These are phyloP conservation scores for Pholiota adiposa DNA, from an alignment of 1,284 basidiomycete genomes.

Conservation along the genomic window DNA sequence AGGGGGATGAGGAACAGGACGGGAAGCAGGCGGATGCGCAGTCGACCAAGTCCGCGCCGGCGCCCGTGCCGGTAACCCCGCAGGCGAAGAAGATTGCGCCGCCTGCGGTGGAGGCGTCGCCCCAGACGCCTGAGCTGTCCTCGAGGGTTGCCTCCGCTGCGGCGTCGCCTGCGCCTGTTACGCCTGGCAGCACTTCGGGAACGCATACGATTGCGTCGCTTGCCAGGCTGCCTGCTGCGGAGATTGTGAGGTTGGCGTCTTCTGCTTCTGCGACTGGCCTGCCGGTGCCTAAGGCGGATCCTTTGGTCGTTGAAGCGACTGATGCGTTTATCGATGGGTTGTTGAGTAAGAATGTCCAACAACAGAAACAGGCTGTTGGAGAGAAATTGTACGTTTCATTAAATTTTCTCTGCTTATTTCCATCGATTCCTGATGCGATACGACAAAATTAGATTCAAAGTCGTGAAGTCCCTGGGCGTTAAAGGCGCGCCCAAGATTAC, in stretches of 20 bases:
- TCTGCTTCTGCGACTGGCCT: constrained; percentile 60
- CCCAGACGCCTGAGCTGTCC: constrained; percentile 73
- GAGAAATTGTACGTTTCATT: constrained; percentile 62
- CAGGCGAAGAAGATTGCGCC: constrained; percentile 59
- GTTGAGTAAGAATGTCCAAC: constrained; percentile 59
- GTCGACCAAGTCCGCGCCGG: constrained; percentile 37
- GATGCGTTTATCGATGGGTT: constrained; percentile 80
- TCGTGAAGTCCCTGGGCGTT: constrained; percentile 79
- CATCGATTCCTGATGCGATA: neutral
- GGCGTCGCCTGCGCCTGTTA: constrained; percentile 66
- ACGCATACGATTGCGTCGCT: constrained; percentile 61
- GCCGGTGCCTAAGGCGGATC: constrained; percentile 73
- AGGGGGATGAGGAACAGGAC: constrained; percentile 58
- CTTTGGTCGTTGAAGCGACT: constrained; percentile 69
- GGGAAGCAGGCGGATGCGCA: constrained; percentile 31
- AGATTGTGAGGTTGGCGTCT: constrained; percentile 68
- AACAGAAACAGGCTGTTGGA: constrained; percentile 83
- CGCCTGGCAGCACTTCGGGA: constrained; percentile 37
- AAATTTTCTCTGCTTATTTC: neutral
- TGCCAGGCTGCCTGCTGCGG: constrained; percentile 67
- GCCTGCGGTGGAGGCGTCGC: constrained; percentile 49
- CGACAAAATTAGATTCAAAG: constrained; percentile 65
- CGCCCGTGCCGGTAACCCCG: constrained; percentile 60
- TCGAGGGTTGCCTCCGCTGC: constrained; percentile 72
- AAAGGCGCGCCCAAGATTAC: constrained; percentile 86